phyloP scores from a whole-genome alignment of 1,284 basidiomycete genomes.

The Athelia psychrophila region DNA sequence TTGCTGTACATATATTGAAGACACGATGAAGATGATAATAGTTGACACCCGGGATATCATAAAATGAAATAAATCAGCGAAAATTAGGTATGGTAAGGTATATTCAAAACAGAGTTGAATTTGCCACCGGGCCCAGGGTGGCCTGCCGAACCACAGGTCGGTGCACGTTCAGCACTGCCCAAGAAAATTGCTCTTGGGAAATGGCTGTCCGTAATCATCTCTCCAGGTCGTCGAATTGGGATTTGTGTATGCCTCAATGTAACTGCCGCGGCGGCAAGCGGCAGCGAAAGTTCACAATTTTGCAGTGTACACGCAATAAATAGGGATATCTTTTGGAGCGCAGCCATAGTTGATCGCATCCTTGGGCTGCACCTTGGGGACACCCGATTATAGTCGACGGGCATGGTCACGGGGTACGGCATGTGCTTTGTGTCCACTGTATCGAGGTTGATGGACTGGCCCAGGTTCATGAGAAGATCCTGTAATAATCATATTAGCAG shows the following conservation, averaged over 20 bases:
- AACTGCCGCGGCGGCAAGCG: conserved; percentile 24
- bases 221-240: conserved; percentile 34
- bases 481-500: conserved; percentile 20
- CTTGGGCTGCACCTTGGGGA: conserved; percentile 76
- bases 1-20: too few relatives aligned
- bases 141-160: too few relatives aligned
- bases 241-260: conserved; percentile 36
- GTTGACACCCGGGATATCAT: too few relatives aligned
- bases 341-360: conserved; percentile 76
- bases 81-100: too few relatives aligned
- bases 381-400: conserved; percentile 82
- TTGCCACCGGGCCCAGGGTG: too few relatives aligned
- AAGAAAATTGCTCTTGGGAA: conserved; percentile 32
- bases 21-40: too few relatives aligned
- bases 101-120: too few relatives aligned
- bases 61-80: too few relatives aligned
- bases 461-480: conserved; percentile 82
- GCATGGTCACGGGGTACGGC: conserved; percentile 69
- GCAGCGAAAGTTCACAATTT: background rate
- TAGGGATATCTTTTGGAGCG: conserved; percentile 79
- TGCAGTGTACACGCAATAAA: too few relatives aligned
- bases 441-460: conserved; percentile 80
- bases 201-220: conserved; percentile 28
- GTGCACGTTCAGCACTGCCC: conserved; percentile 22
- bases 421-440: conserved; percentile 63